Base-by-base conservation (phyloP, 1,139 yeast genomes). In the Candida pseudoviswanathii region DNA sequence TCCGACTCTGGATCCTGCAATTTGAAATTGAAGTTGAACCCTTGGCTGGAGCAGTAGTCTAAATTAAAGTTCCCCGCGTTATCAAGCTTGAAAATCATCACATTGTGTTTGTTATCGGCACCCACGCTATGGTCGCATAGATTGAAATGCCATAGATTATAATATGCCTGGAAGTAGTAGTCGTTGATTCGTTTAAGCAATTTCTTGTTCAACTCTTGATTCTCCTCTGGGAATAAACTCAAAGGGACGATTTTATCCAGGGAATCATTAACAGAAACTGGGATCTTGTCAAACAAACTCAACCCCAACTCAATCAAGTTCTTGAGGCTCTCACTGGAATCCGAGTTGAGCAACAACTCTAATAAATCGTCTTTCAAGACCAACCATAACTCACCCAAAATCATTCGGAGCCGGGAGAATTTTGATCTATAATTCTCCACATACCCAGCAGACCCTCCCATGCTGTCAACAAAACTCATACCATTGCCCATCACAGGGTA, bases 61-160 rank as follows among this genome's bases (percentile, higher is more conserved):
- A 71, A 58, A 42, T 61, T 59, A 54, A 66, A 64, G 49, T 66
- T 62, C 1, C 73, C 73, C 2, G 27, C 8, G 10, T 53, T 48
- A 27, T 60, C 63, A 41, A 67, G 58, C 43, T 60, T 58, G 51
- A 71, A 67, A 4, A 66, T 58, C 62, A 71, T 65, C 2, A 65
- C 50, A 50, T 71, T 71, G 41, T 58, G 59, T n/a, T 59, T 61
- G 9, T 49, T 47, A 11, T 51, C 52, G 11, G 62, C 10, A 4
- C 32, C n/a, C 16, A 33, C 57, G 25, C 59, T 49, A 47, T 65
- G 65, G 61, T 86, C 94, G 59, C 91, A 82, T 46, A 87, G 67
- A 59, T 86, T 86, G 61, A 85, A 85, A 63, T 87, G 90, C 95
- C 95, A 87, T 54, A 85, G 75, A 60, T 85, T 84, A 58, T 85